These are phyloP conservation scores for Carpinus fangiana DNA, from an alignment of 306 rosid species.

Conservation along the genomic window DNA sequence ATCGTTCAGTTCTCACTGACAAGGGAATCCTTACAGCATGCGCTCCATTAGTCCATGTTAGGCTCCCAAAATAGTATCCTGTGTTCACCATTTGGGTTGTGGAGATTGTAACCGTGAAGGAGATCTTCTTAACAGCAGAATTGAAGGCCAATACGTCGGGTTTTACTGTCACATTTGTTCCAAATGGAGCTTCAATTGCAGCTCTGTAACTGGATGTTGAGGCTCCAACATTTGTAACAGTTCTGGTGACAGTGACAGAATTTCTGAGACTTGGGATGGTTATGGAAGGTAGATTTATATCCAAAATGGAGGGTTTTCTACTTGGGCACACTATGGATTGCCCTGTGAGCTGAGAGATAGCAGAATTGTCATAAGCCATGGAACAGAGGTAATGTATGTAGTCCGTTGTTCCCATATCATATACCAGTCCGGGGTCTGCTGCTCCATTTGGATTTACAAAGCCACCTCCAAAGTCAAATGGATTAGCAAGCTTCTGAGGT, in stretches of 20 bases:
- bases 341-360: constrained; percentile 23
- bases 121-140: constrained; percentile 26
- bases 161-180: constrained; percentile 20
- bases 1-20: constrained; percentile 35
- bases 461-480: constrained; percentile 52
- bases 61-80: constrained; percentile 40
- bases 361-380: constrained; percentile 31
- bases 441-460: constrained; percentile 43
- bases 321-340: constrained; percentile 28
- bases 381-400: constrained; percentile 42
- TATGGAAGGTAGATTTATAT: constrained; percentile 45
- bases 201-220: constrained; percentile 31
- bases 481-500: constrained; percentile 39
- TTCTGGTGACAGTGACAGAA: constrained; percentile 30
- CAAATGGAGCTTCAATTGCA: constrained; percentile 33
- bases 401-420: constrained; percentile 34
- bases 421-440: constrained; percentile 49
- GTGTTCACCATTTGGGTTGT: constrained; percentile 27
- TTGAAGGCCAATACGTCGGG: constrained; percentile 39
- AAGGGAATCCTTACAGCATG: constrained; percentile 48
- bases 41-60: constrained; percentile 45
- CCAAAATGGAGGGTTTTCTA: constrained; percentile 21
- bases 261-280: constrained; percentile 38
- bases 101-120: constrained; percentile 38
- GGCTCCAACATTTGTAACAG: constrained; percentile 44